Evolutionary conservation across 2,329 filamentous ascomycete genomes (phyloP), one percentile per base, ranked within the genome.

Genomic region (Arthroderma sp.): DNA sequence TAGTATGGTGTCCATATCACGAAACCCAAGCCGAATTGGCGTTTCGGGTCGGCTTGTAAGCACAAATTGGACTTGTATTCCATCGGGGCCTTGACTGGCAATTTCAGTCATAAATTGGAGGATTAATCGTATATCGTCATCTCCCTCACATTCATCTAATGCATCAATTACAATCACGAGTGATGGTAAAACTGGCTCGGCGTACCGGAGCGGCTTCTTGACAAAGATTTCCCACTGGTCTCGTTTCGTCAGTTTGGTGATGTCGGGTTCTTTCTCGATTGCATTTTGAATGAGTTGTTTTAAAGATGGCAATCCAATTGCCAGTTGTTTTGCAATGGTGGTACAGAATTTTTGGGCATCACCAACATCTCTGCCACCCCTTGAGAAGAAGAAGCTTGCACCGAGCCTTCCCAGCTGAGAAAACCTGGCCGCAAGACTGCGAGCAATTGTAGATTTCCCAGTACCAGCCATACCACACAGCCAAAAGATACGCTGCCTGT

Each of bases 1-100:
- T 3, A 49, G 9, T 28, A 49, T 43, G n/a, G 43, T 34, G 2
- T 9, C 4, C 6, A 57, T 47, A 3, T 46, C 15, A n/a, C 36
- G 29, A 34, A 61, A 58, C 1, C 52, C 55, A 3, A 53, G 45
- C 1, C 45, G 34, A 7, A 59, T 54, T 3, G 54, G 47, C 1
- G 54, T 11, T 39, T 62, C 57, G 0, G 57, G 58, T 31, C 58
- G 43, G 34, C 57, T 59, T 1, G 57, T 59, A 5, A 59, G n/a
- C 32, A 60, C 54, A 7, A 56, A 28, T 11, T 52, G 52, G 6
- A 58, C 15, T 4, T 29, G 47, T 6, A 59, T 3, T 1, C 36
- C 27, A 2, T 40, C n/a, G 15, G 39, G 9, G 6, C 15, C 11
- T n/a, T 32, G 32, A 6, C 15, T 22, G 8, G 38, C 38, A 31